Base-by-base conservation (phyloP, 108 stramenopile genomes). In the Schizochytrium sp. region DNA sequence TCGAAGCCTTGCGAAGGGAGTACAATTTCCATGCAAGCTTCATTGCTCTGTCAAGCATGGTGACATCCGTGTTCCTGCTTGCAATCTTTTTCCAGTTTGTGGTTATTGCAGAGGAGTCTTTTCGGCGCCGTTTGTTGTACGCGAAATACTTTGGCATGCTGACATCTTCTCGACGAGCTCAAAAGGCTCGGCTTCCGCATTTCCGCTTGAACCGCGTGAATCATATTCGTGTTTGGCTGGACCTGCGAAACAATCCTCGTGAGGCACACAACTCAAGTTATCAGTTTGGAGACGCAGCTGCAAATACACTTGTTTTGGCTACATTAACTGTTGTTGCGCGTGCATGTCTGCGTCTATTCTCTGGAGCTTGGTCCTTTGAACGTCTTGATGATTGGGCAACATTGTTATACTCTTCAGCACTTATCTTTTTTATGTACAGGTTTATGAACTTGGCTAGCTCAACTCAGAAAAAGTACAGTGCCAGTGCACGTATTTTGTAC, bases 151-250 rank as follows among this genome's bases (percentile, higher is more conserved):
- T 83, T 83, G 53, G 76, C 45, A 46, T 55, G 40, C 28, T 83
- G 47, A 83, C 76, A 0, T 83, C 76, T 47, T 83, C 76, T n/a
- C 47, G 76, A 10, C 47, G 76, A 5, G 45, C 76, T 17, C 76
- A 55, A 10, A 83, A 83, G 76, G 76, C 76, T n/a, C 50, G 28
- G 17, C 28, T 83, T 47, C 76, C 76, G 76, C 76, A 83, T 3
- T 83, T 83, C 40, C 76, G 76, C n/a, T 42, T 83, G 8, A 83
- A 83, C 3, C 76, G 76, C 47, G 76, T 83, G 5, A 83, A 83
- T 28, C 76, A 83, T 28, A 83, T 83, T 83, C 47, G 76, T 38
- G 76, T 83, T 5, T 83, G 76, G 76, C 28, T 83, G 15, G 76
- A 83, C 0, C 53, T 83, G 15, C 76, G 76, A n/a, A 55, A 49